Evolutionary conservation across 148 eudicot species (phyloP).

Genomic region (Polygonum aviculare): DNA sequence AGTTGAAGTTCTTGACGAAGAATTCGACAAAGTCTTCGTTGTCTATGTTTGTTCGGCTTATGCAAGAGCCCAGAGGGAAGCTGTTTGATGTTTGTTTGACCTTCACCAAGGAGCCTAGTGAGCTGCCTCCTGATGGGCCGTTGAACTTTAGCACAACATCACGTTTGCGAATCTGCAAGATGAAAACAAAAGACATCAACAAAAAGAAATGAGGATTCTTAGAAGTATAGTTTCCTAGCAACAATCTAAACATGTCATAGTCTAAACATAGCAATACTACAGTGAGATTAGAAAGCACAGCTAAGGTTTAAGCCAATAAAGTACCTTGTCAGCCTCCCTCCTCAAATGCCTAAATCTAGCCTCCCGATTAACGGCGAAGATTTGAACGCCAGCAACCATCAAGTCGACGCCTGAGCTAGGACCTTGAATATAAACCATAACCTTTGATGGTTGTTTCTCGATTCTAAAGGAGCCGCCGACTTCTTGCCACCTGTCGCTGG

Average conservation of each 20-base stretch:
- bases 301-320: background rate
- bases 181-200: background rate
- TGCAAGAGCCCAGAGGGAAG: constrained; percentile 78
- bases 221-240: background rate
- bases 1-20: constrained; percentile 70
- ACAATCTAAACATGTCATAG: background rate
- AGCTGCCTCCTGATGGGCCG: constrained; percentile 22
- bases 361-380: constrained; percentile 72
- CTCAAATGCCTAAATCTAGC: constrained; percentile 58
- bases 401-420: constrained; percentile 71
- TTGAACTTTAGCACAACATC: constrained; percentile 65
- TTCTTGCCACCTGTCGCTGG: constrained; percentile 72
- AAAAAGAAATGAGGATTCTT: background rate
- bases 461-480: constrained; percentile 85
- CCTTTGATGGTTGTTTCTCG: constrained; percentile 65
- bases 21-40: constrained; percentile 81
- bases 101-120: constrained; percentile 41
- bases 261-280: background rate
- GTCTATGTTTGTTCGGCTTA: constrained; percentile 66
- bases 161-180: constrained; percentile 74
- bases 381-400: constrained; percentile 78
- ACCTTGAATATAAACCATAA: constrained; percentile 87
- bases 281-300: too few species aligned
- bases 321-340: constrained; percentile 67
- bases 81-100: constrained; percentile 62